Base-by-base conservation (phyloP, 2,329 filamentous ascomycete genomes). In the Fusarium sp. region DNA sequence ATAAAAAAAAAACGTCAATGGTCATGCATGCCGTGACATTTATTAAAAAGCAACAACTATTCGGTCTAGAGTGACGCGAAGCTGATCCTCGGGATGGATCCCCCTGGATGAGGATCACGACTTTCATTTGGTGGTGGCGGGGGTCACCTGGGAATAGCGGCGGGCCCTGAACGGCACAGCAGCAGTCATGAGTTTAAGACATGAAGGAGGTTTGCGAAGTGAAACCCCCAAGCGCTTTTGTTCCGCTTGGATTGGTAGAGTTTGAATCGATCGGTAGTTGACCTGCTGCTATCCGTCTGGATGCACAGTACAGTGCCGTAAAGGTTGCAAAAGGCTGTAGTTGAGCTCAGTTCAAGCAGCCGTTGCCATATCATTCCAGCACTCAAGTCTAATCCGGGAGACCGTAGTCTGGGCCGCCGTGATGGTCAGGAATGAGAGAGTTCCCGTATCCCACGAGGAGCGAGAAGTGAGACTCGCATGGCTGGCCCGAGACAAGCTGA, bases 401-500 rank as follows among this genome's bases (percentile, higher is more conserved):
- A 52, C 45, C 45, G 43, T 55, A 15, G 29, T 44, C n/a, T 41
- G 37, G 53, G 49, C 27, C 19, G 19, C 37, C 23, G 21, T 33
- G 23, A 14, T n/a, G 6, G 32, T 27, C 27, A 46, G 49, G 60
- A 61, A 63, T 60, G 54, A 21, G 25, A 42, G 31, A 43, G 17
- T 39, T 60, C 43, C 47, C 36, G 38, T 45, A 19, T 19, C 33
- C 42, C 35, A 52, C 11, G 52, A 48, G 44, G 23, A 31, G 33
- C 11, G 31, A 37, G 41, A 36, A 42, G 46, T 61, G 48, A 56
- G 55, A 58, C 58, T 53, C 59, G 60, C 53, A 53, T 65, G 64
- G 62, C 66, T 43, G 46, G 45, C 51, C 64, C 53, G 64, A 69
- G 64, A 69, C 48, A 65, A 32, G 36, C 23, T 25, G 23, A 25